Base-by-base conservation (phyloP, 345 rosid genomes). In the Acer campestre region DNA sequence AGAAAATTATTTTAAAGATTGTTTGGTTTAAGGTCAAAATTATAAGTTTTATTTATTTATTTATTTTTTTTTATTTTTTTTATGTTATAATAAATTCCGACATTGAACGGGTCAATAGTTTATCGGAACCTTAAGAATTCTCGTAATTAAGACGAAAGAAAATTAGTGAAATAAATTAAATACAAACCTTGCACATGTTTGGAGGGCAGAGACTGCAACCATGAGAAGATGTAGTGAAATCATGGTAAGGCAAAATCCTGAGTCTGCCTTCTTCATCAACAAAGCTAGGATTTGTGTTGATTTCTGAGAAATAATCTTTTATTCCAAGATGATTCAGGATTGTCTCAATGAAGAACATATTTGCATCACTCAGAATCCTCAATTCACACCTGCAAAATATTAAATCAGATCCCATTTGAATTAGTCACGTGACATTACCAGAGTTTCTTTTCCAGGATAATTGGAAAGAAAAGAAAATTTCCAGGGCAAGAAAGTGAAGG, bases 111-210 rank as follows among this genome's bases (percentile, higher is more conserved):
- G 4, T 31, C 35, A 31, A 3, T 31, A 4, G 38, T 31, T 6
- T 31, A 31, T 3, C 4, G 35, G 4, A 31, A 3, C 6, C 38
- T 31, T 31, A 31, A 31, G 0, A 51, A 16, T 53, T 22, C 18
- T 20, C 3, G 3, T 42, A 3, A 44, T 42, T n/a, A 40, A 68
- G 1, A 49, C 13, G 0, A 49, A 13, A 49, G 17, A 53, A n/a
- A 22, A 53, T 22, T 18, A 38, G 6, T 16, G 6, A 58, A 68
- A 56, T 25, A 2, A 25, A n/a, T n/a, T n/a, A n/a, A 20, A n/a
- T 2, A 53, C 61, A 4, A 7, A 94, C 98, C 94, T 94, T 92
- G 93, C 98, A 94, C 98, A 94, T 94, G 71, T 93, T 94, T 67
- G 94, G 94, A 75, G 97, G 98, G 79, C 98, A 94, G 49, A 82